A percentile compares a stretch with the other conserved stretches of the same genome.
Evolutionary conservation across 2,329 filamentous ascomycete species (phyloP).

Genomic region (Trichoderma koningiopsis): DNA sequence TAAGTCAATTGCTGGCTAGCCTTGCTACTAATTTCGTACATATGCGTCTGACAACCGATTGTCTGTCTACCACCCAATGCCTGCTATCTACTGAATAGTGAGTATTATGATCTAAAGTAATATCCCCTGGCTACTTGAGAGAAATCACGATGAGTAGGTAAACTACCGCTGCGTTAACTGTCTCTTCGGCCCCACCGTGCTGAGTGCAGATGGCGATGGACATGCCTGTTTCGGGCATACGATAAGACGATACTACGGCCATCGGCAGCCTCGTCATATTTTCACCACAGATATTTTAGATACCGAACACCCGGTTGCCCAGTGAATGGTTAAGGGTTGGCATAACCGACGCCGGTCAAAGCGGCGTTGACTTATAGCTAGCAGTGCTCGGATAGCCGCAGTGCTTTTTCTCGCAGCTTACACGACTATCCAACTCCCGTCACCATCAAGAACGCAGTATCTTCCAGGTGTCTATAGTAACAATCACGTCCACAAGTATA

Average conservation of each 20-base stretch:
- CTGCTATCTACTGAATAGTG: too few species aligned
- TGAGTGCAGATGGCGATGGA: background rate
- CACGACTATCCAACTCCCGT: background rate
- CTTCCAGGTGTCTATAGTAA: too few species aligned
- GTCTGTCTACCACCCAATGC: too few species aligned
- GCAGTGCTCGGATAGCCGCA: conserved; percentile 13
- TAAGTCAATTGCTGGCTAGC: background rate
- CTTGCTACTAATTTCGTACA: background rate
- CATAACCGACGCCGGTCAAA: background rate
- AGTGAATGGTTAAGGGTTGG: background rate
- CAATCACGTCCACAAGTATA: background rate
- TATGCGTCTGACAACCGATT: background rate
- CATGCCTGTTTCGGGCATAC: background rate
- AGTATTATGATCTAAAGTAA: too few species aligned
- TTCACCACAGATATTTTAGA: background rate
- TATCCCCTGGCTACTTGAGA: background rate
- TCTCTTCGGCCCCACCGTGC: background rate
- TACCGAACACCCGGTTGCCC: background rate
- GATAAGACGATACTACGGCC: background rate
- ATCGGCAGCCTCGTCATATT: background rate
- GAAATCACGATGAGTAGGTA: background rate
- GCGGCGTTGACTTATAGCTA: background rate
- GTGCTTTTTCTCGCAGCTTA: background rate
- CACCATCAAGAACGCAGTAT: background rate
- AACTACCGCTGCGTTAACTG: background rate